Base-by-base conservation (phyloP, 2,329 filamentous ascomycete genomes). In the Penicillium verrucosum region DNA sequence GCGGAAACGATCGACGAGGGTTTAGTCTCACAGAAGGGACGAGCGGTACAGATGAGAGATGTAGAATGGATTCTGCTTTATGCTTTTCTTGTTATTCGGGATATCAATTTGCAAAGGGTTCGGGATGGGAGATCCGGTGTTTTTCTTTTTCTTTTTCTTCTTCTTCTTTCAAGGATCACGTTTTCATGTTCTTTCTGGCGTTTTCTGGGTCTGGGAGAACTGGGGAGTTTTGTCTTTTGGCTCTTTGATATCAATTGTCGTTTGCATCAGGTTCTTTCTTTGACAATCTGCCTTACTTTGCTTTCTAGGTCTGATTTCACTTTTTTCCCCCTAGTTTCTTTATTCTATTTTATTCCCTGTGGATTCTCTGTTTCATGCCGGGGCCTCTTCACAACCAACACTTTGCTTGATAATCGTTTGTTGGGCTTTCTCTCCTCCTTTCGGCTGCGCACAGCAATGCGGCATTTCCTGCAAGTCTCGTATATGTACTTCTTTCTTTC, bases 1-100 rank as follows among this genome's bases (percentile, higher is more conserved):
- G 48, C 70, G 77, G 41, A 72, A 73, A 64, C 69, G 75, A 51
- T 54, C 58, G 10, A 55, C 62, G 3, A 53, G 66, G 38, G 60
- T 65, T 44, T 66, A 43, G 18, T n/a, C 5, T 45, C 29, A 27
- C 48, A 43, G 37, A 12, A 11, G 14, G 12, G 38, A 6, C 30
- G 30, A 50, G 32, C 2, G n/a, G 32, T 36, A 45, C 54, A 52
- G 47, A 51, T 36, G 51, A 45, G 21, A 29, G 51, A 51, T 25
- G 27, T 21, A 56, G 38, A 49, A 42, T 38, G 40, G 27, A 23
- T 54, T 61, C 56, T 55, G 60, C 48, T 53, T 54, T 50, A 54
- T 49, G 38, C 58, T 55, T 54, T 50, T 48, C 29, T 52, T 51
- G 50, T 49, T 48, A 53, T 51, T 61, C 45, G 44, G 60, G 62